phyloP scores from a whole-genome alignment of 306 rosid genomes.

The Prunus mongolica region DNA sequence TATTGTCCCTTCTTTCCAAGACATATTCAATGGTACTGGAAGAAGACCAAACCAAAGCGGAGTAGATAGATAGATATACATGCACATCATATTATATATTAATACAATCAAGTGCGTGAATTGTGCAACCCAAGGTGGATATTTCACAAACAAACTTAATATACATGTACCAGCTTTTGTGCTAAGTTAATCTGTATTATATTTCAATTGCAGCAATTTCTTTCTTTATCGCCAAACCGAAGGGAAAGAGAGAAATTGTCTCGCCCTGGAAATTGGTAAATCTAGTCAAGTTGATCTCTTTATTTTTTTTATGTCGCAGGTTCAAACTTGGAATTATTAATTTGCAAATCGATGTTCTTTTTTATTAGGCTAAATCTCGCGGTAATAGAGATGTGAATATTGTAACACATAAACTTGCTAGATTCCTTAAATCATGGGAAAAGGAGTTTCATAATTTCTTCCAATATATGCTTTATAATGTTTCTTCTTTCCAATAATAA shows the following conservation, averaged over 20 bases:
- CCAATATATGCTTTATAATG: no score
- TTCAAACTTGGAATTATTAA: no score
- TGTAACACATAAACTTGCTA: no score
- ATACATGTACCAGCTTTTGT: neutral
- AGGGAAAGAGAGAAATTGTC: neutral
- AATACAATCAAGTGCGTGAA: neutral
- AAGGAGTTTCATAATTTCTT: no score
- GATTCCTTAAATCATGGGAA: no score
- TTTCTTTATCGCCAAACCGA: neutral
- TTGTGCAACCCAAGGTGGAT: neutral
- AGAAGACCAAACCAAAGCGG: no score
- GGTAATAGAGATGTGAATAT: no score
- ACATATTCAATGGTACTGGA: neutral
- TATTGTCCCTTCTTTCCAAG: neutral
- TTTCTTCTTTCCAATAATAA: no score
- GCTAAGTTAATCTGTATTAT: neutral
- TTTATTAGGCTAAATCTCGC: accelerated
- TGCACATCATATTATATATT: neutral
- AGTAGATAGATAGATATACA: neutral
- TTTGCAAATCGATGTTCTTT: accelerated
- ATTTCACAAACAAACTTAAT: neutral
- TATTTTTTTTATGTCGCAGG: no score
- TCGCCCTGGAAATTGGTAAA: neutral
- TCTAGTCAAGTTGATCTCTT: neutral
- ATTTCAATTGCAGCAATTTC: neutral